These are phyloP conservation scores for Fusarium praegraminearum DNA, from an alignment of 2,329 filamentous ascomycete genomes.

Conservation along the genomic window DNA sequence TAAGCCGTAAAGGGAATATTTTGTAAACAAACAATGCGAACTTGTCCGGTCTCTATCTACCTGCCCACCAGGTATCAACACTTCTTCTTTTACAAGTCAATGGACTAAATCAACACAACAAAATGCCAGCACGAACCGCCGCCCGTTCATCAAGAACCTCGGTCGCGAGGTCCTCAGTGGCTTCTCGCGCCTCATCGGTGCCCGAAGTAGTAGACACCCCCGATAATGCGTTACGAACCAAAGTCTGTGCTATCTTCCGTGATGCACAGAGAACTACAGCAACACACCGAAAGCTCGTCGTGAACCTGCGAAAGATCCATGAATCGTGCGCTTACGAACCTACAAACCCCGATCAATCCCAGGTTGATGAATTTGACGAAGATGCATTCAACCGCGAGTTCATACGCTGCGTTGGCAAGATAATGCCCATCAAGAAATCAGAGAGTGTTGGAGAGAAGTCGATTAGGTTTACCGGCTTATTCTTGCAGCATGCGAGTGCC, in stretches of 20 bases:
- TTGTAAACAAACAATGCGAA: conserved; percentile 50
- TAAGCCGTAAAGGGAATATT: conserved; percentile 50
- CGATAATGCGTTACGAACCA: conserved; percentile 76
- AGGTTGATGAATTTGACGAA: conserved; percentile 79
- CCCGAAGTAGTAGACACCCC: conserved; percentile 83
- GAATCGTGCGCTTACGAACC: conserved; percentile 82
- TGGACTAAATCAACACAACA: conserved; percentile 19
- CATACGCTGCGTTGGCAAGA: conserved; percentile 81
- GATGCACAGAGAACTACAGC: conserved; percentile 91
- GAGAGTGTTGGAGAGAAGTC: conserved; percentile 88
- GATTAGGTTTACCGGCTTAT: conserved; percentile 88
- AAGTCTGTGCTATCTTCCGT: conserved; percentile 78
- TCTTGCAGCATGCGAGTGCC: conserved; percentile 78
- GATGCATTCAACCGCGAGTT: conserved; percentile 90
- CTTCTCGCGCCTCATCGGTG: conserved; percentile 62
- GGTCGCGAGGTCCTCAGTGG: conserved; percentile 59
- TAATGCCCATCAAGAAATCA: conserved; percentile 90
- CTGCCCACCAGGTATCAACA: conserved; percentile 2
- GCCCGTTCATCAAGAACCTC: conserved; percentile 61
- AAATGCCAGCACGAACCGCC: conserved; percentile 65
- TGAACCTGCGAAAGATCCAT: conserved; percentile 90
- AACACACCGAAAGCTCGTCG: conserved; percentile 88
- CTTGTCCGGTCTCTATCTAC: conserved; percentile 1
- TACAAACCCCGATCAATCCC: conserved; percentile 62
- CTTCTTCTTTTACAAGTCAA: conserved; percentile 4